Conservation (phyloP, 2,329 filamentous ascomycete genomes). For the Podosphaera fusca region DNA sequence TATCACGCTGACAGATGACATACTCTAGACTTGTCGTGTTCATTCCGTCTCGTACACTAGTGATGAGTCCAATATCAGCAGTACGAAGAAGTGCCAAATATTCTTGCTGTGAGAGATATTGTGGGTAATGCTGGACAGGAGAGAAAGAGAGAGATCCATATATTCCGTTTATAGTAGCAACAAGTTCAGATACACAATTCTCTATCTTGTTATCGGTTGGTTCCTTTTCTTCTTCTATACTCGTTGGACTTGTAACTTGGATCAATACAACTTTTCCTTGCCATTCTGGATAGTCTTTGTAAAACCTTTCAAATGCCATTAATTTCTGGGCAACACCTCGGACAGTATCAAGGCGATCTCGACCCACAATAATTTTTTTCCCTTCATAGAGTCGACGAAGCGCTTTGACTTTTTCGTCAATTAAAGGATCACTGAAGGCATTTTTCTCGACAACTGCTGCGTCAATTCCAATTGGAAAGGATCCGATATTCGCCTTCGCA, state of each 20-base stretch:
- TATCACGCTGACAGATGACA: constrained; percentile 72
- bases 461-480: constrained; percentile 89
- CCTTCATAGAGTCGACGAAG: constrained; percentile 61
- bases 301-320: constrained; percentile 78
- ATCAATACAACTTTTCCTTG: constrained; percentile 78
- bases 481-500: constrained; percentile 69
- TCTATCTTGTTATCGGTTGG: constrained; percentile 60
- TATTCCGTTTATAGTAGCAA: constrained; percentile 74
- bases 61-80: constrained; percentile 81
- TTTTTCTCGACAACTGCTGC: constrained; percentile 52
- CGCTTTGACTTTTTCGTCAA: constrained; percentile 46
- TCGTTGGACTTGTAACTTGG: constrained; percentile 78
- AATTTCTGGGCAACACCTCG: constrained; percentile 89
- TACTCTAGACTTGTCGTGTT: constrained; percentile 94
- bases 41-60: constrained; percentile 90
- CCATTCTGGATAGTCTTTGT: constrained; percentile 82
- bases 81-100: constrained; percentile 86
- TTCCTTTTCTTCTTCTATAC: constrained; percentile 54
- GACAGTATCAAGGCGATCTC: constrained; percentile 82
- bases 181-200: constrained; percentile 72
- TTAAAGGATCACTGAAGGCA: constrained; percentile 48
- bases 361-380: constrained; percentile 85
- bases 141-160: constrained; percentile 76
- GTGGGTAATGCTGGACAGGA: constrained; percentile 83
- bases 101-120: constrained; percentile 73